These are phyloP conservation scores for Phytopythium vexans DNA, from an alignment of 352 stramenopile genomes.

Conservation along the genomic window DNA sequence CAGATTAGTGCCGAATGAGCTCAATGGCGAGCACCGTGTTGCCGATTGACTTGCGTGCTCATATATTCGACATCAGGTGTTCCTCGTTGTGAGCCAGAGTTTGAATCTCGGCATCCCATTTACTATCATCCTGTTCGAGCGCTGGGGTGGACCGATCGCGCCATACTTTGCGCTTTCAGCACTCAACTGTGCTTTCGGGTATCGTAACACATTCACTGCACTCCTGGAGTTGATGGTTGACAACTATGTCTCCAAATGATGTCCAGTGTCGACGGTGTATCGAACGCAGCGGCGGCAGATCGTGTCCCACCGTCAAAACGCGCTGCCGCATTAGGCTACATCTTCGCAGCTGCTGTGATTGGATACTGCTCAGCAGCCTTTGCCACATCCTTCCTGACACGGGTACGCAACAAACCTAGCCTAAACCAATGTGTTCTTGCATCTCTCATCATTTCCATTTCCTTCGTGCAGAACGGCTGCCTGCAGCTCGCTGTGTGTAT, in stretches of 20 bases:
- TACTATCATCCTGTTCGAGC: slow-evolving; percentile 61
- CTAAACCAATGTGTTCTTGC: not conserved
- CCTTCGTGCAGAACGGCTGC: slow-evolving; percentile 30
- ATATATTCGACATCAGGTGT: slow-evolving; percentile 26
- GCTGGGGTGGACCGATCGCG: slow-evolving; percentile 46
- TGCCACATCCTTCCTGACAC: slow-evolving; percentile 46
- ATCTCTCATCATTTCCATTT: not conserved
- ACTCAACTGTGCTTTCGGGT: slow-evolving; percentile 56
- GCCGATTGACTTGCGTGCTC: no score
- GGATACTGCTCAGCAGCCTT: slow-evolving; percentile 51
- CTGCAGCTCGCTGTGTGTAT: slow-evolving; percentile 39
- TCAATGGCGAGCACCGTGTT: no score
- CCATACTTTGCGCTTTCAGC: slow-evolving; percentile 64
- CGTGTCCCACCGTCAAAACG: slow-evolving; percentile 48
- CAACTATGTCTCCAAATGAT: not conserved
- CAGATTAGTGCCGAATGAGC: no score
- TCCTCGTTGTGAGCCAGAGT: slow-evolving; percentile 61
- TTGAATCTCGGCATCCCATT: slow-evolving; percentile 59
- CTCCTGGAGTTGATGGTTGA: not conserved
- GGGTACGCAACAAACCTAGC: slow-evolving; percentile 18
- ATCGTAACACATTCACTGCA: slow-evolving; percentile 1
- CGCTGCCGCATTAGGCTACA: slow-evolving; percentile 50
- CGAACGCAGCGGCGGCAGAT: slow-evolving; percentile 56
- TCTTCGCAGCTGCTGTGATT: slow-evolving; percentile 54
- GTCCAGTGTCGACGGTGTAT: slow-evolving; percentile 45